These are phyloP conservation scores for Annulohypoxylon truncatum DNA, from an alignment of 2,329 filamentous ascomycete genomes.

Conservation along the genomic window DNA sequence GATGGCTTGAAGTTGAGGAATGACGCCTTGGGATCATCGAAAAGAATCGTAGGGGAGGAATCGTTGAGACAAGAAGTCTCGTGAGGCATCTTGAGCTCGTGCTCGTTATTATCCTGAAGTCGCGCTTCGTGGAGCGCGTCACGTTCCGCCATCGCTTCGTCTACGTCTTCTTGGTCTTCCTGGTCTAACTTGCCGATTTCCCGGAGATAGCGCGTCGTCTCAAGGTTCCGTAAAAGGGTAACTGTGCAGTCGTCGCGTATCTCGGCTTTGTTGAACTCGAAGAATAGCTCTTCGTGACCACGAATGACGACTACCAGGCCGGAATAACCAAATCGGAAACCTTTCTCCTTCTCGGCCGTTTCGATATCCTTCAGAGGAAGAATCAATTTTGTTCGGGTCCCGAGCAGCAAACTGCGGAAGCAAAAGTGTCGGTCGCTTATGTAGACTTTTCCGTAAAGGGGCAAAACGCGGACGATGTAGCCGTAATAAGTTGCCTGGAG, in stretches of 20 bases:
- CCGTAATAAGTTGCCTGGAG: constrained; percentile 92
- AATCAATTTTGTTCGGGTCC: constrained; percentile 91
- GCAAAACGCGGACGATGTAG: constrained; percentile 88
- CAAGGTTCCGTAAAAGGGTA: constrained; percentile 80
- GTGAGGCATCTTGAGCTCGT: constrained; percentile 63
- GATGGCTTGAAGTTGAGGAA: constrained; percentile 91
- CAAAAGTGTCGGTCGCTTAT: constrained; percentile 89
- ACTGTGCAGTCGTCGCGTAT: constrained; percentile 89
- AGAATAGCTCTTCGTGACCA: constrained; percentile 95
- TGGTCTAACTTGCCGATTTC: constrained; percentile 75
- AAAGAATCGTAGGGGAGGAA: constrained; percentile 77
- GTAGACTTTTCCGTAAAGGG: constrained; percentile 96
- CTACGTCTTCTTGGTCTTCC: constrained; percentile 76
- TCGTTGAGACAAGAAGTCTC: constrained; percentile 62
- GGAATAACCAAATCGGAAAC: constrained; percentile 90
- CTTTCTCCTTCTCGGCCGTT: constrained; percentile 93
- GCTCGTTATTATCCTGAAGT: constrained; percentile 61
- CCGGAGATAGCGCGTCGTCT: constrained; percentile 75
- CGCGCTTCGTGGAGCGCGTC: constrained; percentile 82
- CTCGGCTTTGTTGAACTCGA: constrained; percentile 85
- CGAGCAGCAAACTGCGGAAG: constrained; percentile 90
- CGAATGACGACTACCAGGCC: constrained; percentile 93
- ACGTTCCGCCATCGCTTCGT: constrained; percentile 82
- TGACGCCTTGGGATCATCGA: constrained; percentile 89
- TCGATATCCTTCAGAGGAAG: constrained; percentile 91